phyloP scores from a whole-genome alignment of 805 yeast genomes.

The Saturnispora besseyi region DNA sequence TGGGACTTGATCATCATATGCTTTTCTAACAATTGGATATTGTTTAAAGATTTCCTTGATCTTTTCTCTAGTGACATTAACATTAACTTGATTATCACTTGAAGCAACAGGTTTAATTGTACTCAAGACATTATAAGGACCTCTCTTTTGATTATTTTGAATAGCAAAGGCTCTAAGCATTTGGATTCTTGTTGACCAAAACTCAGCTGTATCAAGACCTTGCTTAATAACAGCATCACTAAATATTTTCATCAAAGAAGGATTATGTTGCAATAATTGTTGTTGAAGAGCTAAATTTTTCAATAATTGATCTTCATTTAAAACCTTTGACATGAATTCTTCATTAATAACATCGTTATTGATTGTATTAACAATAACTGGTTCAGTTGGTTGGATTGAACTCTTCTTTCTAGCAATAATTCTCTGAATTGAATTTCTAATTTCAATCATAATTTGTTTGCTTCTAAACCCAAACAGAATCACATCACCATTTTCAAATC shows the following conservation, averaged over 20 bases:
- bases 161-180: constrained; percentile 79
- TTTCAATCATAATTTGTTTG: constrained; percentile 66
- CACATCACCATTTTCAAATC: constrained; percentile 22
- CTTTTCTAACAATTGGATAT: constrained; percentile 83
- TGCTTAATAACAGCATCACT: constrained; percentile 79
- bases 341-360: constrained; percentile 1
- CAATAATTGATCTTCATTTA: constrained; percentile 32
- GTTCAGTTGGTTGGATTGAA: constrained; percentile 33
- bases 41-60: constrained; percentile 85
- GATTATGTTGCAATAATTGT: constrained; percentile 59
- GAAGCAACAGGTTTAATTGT: constrained; percentile 93
- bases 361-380: constrained; percentile 14
- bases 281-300: constrained; percentile 77
- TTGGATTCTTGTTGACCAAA: constrained; percentile 80
- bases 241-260: constrained; percentile 61
- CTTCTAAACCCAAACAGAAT: constrained; percentile 56
- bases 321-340: constrained; percentile 9
- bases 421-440: constrained; percentile 58
- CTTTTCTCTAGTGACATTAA: constrained; percentile 82
- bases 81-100: constrained; percentile 87
- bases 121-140: constrained; percentile 88
- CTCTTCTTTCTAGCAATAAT: constrained; percentile 60
- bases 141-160: constrained; percentile 73
- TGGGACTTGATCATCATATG: constrained; percentile 88
- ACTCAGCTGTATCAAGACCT: constrained; percentile 70